Conservation (phyloP, 2,329 filamentous ascomycete genomes). For the Paecilomyces dactylethromorphus region DNA sequence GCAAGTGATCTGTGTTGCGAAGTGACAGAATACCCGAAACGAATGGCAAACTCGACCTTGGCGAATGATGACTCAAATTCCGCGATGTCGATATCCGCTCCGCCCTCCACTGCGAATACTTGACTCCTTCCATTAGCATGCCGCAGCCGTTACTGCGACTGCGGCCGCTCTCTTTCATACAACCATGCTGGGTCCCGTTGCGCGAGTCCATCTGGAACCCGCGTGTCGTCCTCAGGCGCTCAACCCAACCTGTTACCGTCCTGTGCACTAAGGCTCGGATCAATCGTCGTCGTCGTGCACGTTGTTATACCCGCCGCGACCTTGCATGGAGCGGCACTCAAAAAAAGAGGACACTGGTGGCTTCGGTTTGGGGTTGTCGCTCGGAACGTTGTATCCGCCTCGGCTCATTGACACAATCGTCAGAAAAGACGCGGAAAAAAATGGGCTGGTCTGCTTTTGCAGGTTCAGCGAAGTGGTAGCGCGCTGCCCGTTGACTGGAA, state of each 20-base stretch:
- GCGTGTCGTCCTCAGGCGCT: background rate
- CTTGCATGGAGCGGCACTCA: constrained; percentile 11
- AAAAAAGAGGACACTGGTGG: constrained; percentile 1
- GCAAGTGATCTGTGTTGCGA: constrained; percentile 35
- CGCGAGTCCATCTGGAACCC: background rate
- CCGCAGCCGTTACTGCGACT: background rate
- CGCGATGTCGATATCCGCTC: background rate
- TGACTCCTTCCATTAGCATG: background rate
- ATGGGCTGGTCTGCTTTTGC: constrained; percentile 18
- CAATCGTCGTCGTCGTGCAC: constrained; percentile 12
- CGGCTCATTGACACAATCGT: constrained; percentile 5
- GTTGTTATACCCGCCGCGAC: constrained; percentile 28
- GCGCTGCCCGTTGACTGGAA: background rate
- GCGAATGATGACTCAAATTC: background rate
- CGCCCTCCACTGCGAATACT: background rate
- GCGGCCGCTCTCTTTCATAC: constrained; percentile 4
- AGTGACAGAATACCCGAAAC: background rate
- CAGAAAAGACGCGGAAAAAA: constrained; percentile 1
- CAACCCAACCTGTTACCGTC: background rate
- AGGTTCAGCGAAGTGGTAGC: constrained; percentile 23
- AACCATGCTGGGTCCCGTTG: background rate
- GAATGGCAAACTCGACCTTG: background rate
- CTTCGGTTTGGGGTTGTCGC: constrained; percentile 6
- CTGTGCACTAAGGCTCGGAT: background rate
- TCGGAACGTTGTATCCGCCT: constrained; percentile 23